Base-by-base conservation (phyloP, 2,329 filamentous ascomycete genomes). In the Seiridium cupressi region DNA sequence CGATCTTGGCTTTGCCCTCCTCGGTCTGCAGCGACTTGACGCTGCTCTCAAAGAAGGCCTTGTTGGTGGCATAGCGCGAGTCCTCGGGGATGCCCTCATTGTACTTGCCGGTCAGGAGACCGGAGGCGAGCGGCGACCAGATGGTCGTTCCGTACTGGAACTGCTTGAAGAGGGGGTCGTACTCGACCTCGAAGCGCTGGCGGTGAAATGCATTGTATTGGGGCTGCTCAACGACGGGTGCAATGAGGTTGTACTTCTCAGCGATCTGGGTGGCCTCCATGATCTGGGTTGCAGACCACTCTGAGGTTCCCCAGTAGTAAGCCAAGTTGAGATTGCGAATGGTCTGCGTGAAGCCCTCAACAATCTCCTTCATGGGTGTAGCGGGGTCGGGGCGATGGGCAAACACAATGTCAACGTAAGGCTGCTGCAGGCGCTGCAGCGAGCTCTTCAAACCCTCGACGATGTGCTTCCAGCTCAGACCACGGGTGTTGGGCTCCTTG, bases 331-430 rank as follows among this genome's bases (percentile, higher is more conserved):
- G 77, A 69, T 83, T 82, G 66, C 71, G 73, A 65, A 77, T 84
- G 63, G 74, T 73, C 70, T 76, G 77, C 66, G 72, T 80, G 72
- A 77, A 81, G 62, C 72, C 80, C 65, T 79, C 81, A 57, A 89
- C 86, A 46, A 85, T 84, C 73, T 89, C 86, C 72, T 84, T 84
- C 79, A 87, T 86, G 3, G 84, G 83, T 2, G 84, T 85, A 58
- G 77, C 77, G 26, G 75, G 73, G 64, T 89, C 86, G 13, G 83
- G 82, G 34, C 85, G 78, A 72, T 89, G 86, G 3, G 86, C 85
- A 58, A 87, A 84, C 44, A 88, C 81, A 49, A 89, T 76, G 70
- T 89, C 86, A 58, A 89, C 86, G 68, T 91, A 91, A n/a, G 83
- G 81, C 58, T 84, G 79, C 68, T 87, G 79, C 55, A 90, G 78